These are phyloP conservation scores for Cryoendolithus antarcticus DNA, from an alignment of 2,329 filamentous ascomycete species.

Conservation along the genomic window DNA sequence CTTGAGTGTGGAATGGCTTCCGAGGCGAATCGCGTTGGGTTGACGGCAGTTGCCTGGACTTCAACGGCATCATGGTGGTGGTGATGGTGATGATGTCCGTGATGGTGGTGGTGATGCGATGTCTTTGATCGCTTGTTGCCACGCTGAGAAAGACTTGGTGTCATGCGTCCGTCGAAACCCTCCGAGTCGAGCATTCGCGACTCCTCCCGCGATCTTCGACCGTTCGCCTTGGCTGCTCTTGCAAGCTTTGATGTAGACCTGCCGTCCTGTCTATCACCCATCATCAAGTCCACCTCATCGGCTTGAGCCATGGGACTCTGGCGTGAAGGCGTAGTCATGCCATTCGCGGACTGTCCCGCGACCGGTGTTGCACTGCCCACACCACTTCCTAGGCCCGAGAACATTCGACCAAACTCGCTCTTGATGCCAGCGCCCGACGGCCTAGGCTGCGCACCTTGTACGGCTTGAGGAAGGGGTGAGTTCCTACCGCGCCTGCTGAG, in stretches of 20 bases:
- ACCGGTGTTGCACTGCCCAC: constrained; percentile 42
- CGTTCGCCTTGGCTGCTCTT: no score
- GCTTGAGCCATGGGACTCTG: constrained; percentile 18
- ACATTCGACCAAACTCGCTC: constrained; percentile 89
- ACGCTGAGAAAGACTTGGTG: constrained; percentile 47
- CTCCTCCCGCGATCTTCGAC: constrained; percentile 59
- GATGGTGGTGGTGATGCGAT: constrained; percentile 41
- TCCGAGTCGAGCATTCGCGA: constrained; percentile 54
- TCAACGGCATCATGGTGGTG: constrained; percentile 20
- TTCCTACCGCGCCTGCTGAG: constrained; percentile 70
- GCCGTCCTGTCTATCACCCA: constrained; percentile 3
- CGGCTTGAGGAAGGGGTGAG: constrained; percentile 83
- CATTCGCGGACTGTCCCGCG: constrained; percentile 34
- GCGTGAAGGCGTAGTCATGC: constrained; percentile 40
- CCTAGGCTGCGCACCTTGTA: constrained; percentile 79
- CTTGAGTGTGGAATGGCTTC: constrained; percentile 19
- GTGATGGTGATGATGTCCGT: constrained; percentile 42
- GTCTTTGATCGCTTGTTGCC: constrained; percentile 51
- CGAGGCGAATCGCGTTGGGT: constrained; percentile 20
- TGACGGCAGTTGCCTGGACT: constrained; percentile 18
- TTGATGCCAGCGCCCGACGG: constrained; percentile 76
- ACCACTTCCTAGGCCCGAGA: constrained; percentile 76
- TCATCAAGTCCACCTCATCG: constrained; percentile 14
- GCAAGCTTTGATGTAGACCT: constrained; percentile 7
- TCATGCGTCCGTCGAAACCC: constrained; percentile 48